Conservation (phyloP, 345 rosid species). For the Acer saccharum region DNA sequence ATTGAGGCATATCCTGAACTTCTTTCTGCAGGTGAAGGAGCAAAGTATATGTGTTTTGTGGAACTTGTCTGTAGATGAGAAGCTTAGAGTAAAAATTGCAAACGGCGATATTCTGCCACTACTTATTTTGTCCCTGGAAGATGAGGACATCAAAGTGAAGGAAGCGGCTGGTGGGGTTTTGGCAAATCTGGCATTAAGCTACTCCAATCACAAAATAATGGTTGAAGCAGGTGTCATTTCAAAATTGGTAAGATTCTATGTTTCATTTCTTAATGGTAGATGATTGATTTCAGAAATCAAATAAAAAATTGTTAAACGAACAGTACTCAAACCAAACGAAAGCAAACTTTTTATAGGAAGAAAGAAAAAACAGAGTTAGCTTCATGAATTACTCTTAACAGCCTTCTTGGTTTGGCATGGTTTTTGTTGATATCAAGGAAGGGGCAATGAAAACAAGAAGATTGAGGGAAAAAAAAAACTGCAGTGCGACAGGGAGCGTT, state of each 20-base stretch:
- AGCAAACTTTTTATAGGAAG: neutral
- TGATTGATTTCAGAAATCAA: neutral
- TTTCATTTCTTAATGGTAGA: neutral
- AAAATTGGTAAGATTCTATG: slow-evolving; percentile 59
- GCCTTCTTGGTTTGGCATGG: neutral
- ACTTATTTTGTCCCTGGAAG: slow-evolving; percentile 63
- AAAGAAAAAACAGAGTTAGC: neutral
- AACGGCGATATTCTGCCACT: slow-evolving; percentile 51
- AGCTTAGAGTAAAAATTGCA: slow-evolving; percentile 63
- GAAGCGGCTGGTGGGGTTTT: slow-evolving; percentile 92
- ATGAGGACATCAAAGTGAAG: slow-evolving; percentile 62
- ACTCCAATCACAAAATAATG: slow-evolving; percentile 54
- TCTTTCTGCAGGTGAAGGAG: slow-evolving; percentile 66
- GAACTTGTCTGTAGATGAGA: slow-evolving; percentile 86
- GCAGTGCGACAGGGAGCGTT: neutral
- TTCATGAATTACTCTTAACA: neutral
- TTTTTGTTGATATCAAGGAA: neutral
- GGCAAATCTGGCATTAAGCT: slow-evolving; percentile 69
- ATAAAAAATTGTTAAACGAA: neutral
- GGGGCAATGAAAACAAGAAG: neutral
- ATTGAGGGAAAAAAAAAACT: neutral
- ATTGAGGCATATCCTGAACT: slow-evolving; percentile 27
- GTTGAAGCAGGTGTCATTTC: slow-evolving; percentile 85
- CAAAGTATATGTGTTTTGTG: slow-evolving; percentile 75
- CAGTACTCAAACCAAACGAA: neutral